Conservation (phyloP, 1,284 basidiomycete species). For the Cutaneotrichosporon sp. region DNA sequence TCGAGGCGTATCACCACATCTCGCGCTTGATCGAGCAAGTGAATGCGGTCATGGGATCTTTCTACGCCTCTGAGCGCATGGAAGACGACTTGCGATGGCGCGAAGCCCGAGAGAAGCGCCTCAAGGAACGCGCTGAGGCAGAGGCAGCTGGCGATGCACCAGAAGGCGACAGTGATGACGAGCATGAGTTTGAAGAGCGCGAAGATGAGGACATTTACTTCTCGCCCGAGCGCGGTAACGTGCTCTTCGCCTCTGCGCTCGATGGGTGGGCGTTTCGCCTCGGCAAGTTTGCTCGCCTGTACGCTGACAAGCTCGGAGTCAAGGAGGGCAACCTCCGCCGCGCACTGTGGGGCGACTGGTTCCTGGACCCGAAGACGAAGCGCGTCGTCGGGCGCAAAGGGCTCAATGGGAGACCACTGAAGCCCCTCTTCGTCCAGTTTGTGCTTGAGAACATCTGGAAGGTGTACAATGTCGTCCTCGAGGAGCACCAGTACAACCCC, state of each 20-base stretch:
- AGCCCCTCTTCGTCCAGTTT: conserved; percentile 98
- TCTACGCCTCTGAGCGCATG: conserved; percentile 96
- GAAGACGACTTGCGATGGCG: conserved; percentile 92
- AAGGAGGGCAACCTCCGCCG: conserved; percentile 81
- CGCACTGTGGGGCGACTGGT: conserved; percentile 97
- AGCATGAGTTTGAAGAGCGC: conserved; percentile 75
- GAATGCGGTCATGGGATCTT: conserved; percentile 95
- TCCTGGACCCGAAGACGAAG: conserved; percentile 94
- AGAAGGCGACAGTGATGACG: conserved; percentile 38
- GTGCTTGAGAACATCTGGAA: conserved; percentile 97
- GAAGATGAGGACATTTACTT: conserved; percentile 99
- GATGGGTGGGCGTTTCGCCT: conserved; percentile 98
- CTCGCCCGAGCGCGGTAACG: conserved; percentile 91
- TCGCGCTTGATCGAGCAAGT: conserved; percentile 92
- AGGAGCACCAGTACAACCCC: conserved; percentile 77
- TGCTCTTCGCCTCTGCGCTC: conserved; percentile 93
- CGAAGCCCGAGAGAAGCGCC: conserved; percentile 80
- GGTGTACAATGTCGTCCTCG: conserved; percentile 82
- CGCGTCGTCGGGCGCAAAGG: conserved; percentile 88
- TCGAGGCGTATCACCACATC: conserved; percentile 93
- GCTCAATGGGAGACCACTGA: conserved; percentile 74
- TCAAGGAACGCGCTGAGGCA: conserved; percentile 69
- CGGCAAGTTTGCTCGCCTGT: conserved; percentile 89
- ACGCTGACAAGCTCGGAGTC: conserved; percentile 86
- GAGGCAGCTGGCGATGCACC: conserved; percentile 43